phyloP scores from a whole-genome alignment of 768 basidiomycete species.

The Cystofilobasidium ferigula region DNA sequence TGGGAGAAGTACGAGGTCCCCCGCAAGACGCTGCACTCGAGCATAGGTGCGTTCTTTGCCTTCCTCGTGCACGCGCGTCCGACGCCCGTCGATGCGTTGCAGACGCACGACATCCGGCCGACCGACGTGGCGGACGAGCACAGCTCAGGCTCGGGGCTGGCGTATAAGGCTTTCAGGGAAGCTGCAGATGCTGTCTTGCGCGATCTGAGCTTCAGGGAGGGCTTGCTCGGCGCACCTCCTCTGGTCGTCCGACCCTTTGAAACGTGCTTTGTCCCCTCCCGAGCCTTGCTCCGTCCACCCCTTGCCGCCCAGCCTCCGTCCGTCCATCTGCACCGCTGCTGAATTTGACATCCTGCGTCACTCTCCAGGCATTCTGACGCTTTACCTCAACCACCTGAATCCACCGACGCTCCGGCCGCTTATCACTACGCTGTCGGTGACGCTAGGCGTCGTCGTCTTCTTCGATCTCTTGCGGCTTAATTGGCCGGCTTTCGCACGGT shows the following conservation, averaged over 20 bases:
- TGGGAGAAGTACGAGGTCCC: constrained; percentile 54
- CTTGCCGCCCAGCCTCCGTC: neutral
- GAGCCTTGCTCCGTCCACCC: neutral
- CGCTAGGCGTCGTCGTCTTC: constrained; percentile 58
- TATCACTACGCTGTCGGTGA: constrained; percentile 52
- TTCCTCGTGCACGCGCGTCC: too few relatives aligned
- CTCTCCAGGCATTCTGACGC: constrained; percentile 39
- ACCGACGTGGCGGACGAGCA: too few relatives aligned
- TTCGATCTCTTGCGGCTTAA: constrained; percentile 64
- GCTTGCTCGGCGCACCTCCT: neutral
- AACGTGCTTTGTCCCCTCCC: neutral
- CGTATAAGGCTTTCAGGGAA: too few relatives aligned
- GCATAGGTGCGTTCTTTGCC: constrained; percentile 55
- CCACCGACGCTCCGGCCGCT: constrained; percentile 47
- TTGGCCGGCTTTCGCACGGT: constrained; percentile 49
- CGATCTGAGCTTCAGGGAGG: too few relatives aligned
- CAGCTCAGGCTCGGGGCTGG: too few relatives aligned
- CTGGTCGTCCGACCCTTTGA: neutral
- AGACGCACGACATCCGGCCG: too few relatives aligned
- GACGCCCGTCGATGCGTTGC: too few relatives aligned
- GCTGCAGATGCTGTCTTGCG: too few relatives aligned
- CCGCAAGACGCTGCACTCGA: constrained; percentile 72
- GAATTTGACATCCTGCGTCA: neutral
- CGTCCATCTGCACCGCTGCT: neutral
- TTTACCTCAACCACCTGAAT: constrained; percentile 48